Evolutionary conservation across 352 stramenopile genomes (phyloP).

Genomic region (Pythium dissimile): DNA sequence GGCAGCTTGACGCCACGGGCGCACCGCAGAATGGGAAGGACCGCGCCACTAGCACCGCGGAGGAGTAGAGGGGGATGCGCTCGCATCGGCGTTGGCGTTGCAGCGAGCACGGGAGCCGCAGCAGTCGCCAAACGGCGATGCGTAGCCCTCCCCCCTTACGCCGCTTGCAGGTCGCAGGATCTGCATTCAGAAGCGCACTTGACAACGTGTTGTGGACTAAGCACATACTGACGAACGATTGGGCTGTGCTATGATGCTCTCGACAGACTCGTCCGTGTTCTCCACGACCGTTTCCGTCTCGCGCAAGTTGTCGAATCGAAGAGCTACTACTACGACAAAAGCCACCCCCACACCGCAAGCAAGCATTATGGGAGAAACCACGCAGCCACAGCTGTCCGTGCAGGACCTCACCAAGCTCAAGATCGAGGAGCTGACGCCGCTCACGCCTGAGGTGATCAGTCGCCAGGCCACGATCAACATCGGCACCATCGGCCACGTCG

Average conservation of each 20-base stretch:
- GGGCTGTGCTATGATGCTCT: constrained; percentile 1
- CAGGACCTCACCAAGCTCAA: constrained; percentile 97
- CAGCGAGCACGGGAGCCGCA: neutral
- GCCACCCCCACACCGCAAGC: neutral
- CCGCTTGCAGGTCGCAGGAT: neutral
- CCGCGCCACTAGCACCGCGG: neutral
- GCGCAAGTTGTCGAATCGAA: constrained; percentile 16
- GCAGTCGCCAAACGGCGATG: neutral
- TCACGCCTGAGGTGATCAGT: constrained; percentile 98
- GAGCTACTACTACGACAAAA: constrained; percentile 1
- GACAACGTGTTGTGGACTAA: neutral
- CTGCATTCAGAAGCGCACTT: neutral
- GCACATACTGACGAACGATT: neutral
- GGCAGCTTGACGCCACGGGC: neutral
- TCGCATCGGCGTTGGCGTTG: too few relatives aligned
- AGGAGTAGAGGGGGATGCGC: neutral
- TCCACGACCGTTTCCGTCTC: constrained; percentile 18
- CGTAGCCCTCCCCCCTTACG: neutral
- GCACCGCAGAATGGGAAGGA: neutral
- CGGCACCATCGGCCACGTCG: constrained; percentile 99
- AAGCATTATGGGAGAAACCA: constrained; percentile 53
- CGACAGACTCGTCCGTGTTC: constrained; percentile 15
- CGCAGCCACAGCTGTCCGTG: constrained; percentile 78
- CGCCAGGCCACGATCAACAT: constrained; percentile 99
- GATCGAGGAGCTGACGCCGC: constrained; percentile 93